Percentiles rank a stretch among this genome's conserved stretches.
Evolutionary conservation across 1,139 yeast species (phyloP).

Genomic region (Geotrichum phurueaensis): DNA sequence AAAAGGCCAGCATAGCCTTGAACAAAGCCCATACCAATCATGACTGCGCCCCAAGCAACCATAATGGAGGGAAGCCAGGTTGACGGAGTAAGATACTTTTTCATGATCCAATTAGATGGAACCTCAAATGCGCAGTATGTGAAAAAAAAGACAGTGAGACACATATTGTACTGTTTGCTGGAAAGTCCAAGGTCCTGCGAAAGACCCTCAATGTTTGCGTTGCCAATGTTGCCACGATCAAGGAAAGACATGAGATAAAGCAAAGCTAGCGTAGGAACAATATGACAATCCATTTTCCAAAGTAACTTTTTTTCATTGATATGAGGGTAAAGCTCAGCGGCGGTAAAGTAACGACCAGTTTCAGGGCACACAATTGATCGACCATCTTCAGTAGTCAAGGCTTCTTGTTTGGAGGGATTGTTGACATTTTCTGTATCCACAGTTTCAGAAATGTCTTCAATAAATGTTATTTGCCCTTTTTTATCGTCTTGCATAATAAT

Average conservation of each 20-base stretch:
- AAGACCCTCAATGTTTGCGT: slow-evolving; percentile 55
- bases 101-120: slow-evolving; percentile 43
- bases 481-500: background rate
- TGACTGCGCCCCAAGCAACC: slow-evolving; percentile 50
- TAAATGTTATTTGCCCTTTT: background rate
- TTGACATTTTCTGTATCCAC: background rate
- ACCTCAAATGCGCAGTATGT: slow-evolving; percentile 53
- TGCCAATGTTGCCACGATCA: slow-evolving; percentile 56
- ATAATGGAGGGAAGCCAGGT: slow-evolving; percentile 49
- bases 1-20: slow-evolving; percentile 45
- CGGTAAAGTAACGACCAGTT: slow-evolving; percentile 3
- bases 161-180: slow-evolving; percentile 47
- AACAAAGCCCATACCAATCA: slow-evolving; percentile 55
- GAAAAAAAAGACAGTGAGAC: slow-evolving; percentile 51
- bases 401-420: background rate
- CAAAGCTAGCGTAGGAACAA: slow-evolving; percentile 45
- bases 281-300: slow-evolving; percentile 42
- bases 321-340: slow-evolving; percentile 8
- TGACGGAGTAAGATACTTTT: slow-evolving; percentile 25
- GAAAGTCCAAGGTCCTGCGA: slow-evolving; percentile 46
- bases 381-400: background rate
- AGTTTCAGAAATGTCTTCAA: background rate
- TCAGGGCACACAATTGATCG: background rate
- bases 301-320: slow-evolving; percentile 37
- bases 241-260: slow-evolving; percentile 48